A percentile compares a stretch with the other conserved stretches of the same genome.
These are phyloP conservation scores for Neoboletus subvelutipes DNA, from an alignment of 768 basidiomycete species.

Conservation along the genomic window DNA sequence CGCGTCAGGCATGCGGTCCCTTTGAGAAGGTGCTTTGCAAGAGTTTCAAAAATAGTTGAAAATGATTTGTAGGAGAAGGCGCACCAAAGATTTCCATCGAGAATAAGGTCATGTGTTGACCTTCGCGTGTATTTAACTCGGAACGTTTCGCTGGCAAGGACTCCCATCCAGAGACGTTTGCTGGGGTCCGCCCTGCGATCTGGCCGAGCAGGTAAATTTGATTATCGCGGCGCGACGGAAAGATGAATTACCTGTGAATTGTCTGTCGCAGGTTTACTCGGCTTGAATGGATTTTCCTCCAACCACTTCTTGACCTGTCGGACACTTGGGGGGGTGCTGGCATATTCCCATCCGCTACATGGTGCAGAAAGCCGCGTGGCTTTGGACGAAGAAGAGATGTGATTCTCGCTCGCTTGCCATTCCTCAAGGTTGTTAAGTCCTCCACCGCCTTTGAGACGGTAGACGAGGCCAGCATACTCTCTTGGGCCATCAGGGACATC, in stretches of 20 bases:
- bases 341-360: slow-evolving; percentile 80
- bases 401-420: slow-evolving; percentile 42
- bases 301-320: slow-evolving; percentile 59
- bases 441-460: slow-evolving; percentile 63
- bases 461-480: slow-evolving; percentile 81
- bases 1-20: slow-evolving; percentile 61
- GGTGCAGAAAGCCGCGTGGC: slow-evolving; percentile 19
- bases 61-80: slow-evolving; percentile 20
- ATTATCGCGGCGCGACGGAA: neutral
- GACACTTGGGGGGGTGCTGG: slow-evolving; percentile 61
- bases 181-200: slow-evolving; percentile 77
- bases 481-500: slow-evolving; percentile 70
- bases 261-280: slow-evolving; percentile 21
- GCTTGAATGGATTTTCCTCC: slow-evolving; percentile 21
- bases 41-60: neutral
- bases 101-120: slow-evolving; percentile 74
- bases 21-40: slow-evolving; percentile 56
- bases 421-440: slow-evolving; percentile 57
- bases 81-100: slow-evolving; percentile 85
- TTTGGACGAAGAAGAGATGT: slow-evolving; percentile 1
- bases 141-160: slow-evolving; percentile 48
- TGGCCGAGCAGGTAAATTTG: slow-evolving; percentile 24
- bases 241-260: slow-evolving; percentile 51
- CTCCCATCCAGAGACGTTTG: slow-evolving; percentile 66
- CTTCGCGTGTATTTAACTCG: slow-evolving; percentile 49